Evolutionary conservation across 208 protist species (phyloP).

Genomic region (Spironucleus salmonicida): DNA sequence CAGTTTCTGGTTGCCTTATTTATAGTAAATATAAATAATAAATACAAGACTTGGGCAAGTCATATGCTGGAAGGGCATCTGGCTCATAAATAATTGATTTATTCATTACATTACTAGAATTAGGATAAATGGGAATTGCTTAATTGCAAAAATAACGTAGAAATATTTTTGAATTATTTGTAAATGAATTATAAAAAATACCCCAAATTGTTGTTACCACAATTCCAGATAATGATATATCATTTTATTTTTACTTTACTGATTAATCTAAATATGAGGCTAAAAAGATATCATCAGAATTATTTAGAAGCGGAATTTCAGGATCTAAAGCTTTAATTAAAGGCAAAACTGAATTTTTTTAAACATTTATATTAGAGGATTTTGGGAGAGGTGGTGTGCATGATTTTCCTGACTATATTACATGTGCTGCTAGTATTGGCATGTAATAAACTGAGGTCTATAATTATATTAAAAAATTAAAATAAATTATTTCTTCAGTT

Average conservation of each 20-base stretch:
- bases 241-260: constrained; percentile 52
- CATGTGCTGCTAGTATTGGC: constrained; percentile 57
- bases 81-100: constrained; percentile 68
- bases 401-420: constrained; percentile 51
- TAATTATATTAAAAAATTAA: constrained; percentile 33
- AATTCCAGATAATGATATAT: constrained; percentile 53
- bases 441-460: constrained; percentile 40
- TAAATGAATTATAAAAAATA: constrained; percentile 42
- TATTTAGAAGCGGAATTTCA: constrained; percentile 47
- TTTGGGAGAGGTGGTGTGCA: constrained; percentile 55
- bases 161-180: constrained; percentile 39
- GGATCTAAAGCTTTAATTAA: constrained; percentile 35
- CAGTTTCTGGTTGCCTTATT: constrained; percentile 71
- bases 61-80: constrained; percentile 60
- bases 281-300: constrained; percentile 41
- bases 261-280: constrained; percentile 13
- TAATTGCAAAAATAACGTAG: constrained; percentile 60
- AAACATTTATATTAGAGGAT: constrained; percentile 40
- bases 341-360: constrained; percentile 30
- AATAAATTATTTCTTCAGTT: constrained; percentile 34
- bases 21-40: constrained; percentile 29
- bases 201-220: constrained; percentile 35
- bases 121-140: constrained; percentile 63
- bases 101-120: constrained; percentile 76
- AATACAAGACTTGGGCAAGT: constrained; percentile 45